Base-by-base conservation (phyloP, 1,284 basidiomycete genomes). In the Cutaneotrichosporon cutaneum region DNA sequence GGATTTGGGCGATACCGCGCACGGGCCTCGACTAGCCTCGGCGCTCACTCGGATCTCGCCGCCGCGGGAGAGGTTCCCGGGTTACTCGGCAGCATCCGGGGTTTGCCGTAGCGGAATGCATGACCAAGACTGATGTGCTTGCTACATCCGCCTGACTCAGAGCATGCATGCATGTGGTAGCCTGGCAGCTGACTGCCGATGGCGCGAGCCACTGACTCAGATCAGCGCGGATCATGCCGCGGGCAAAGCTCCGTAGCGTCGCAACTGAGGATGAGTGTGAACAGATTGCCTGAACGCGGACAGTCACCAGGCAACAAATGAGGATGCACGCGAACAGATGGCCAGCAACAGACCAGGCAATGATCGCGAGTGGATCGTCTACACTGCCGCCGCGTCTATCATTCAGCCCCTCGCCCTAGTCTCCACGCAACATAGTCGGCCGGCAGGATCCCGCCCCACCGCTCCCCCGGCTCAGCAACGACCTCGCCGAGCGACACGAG, bases 401-500 rank as follows among this genome's bases (percentile, higher is more conserved):
- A 42, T n/a, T 42, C 39, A 1, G 2, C 7, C 13, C 18, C 39
- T n/a, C 39, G 54, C 24, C 33, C n/a, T 9, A 58, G 33, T 13
- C 62, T 51, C 76, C 75, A 76, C 21, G 71, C 50, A 3, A 73
- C 75, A 64, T 75, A 78, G 22, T 73, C 73, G 51, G 69, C 68
- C 10, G 67, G 67, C 47, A 77, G 56, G 13, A 78, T 65, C 16
- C 73, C 77, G 21, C 76, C 76, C 77, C 77, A 78, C 26, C 77
- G 55, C 26, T 30, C 14, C 2, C 69, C 73, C 14, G 63, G 48
- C 45, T 59, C 61, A 24, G 53, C 55, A 3, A 56, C 63, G 0
- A 69, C 54, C 26, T 64, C 59, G 21, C 72, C 70, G 21, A 74
- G 60, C 10, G 53, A 39, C 45, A 68, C 68, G 36, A 78, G 67